These are phyloP conservation scores for Nigrograna mackinnonii DNA, from an alignment of 2,329 filamentous ascomycete species.

Conservation along the genomic window DNA sequence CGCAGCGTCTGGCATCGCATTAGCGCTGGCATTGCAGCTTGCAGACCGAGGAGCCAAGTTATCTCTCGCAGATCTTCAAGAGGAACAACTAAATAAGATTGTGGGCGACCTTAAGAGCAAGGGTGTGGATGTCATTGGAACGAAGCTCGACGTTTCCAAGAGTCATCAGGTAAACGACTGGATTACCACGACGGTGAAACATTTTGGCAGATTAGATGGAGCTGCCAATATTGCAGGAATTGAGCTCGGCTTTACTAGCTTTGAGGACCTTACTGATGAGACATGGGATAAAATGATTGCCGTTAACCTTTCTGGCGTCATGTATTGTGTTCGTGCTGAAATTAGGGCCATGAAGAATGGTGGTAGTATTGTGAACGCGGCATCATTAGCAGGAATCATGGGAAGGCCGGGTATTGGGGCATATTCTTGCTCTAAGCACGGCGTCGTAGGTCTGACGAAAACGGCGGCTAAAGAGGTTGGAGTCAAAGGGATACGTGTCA, in stretches of 20 bases:
- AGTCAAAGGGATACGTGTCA: constrained; percentile 41
- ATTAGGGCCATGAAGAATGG: constrained; percentile 40
- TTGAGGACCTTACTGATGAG: constrained; percentile 29
- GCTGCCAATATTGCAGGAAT: constrained; percentile 48
- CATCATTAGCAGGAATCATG: constrained; percentile 54
- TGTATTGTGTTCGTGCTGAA: constrained; percentile 36
- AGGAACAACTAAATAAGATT: constrained; percentile 14
- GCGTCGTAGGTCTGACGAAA: constrained; percentile 36
- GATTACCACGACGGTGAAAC: constrained; percentile 34
- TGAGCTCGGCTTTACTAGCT: constrained; percentile 33
- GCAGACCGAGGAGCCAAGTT: constrained; percentile 1
- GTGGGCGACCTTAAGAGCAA: constrained; percentile 11
- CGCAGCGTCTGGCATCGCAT: constrained; percentile 10
- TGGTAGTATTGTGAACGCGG: constrained; percentile 44
- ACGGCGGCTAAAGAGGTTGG: constrained; percentile 42
- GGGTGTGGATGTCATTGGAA: constrained; percentile 8
- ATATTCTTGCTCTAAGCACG: constrained; percentile 28
- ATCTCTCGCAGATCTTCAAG: constrained; percentile 5
- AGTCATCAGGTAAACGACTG: constrained; percentile 34
- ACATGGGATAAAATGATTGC: constrained; percentile 36
- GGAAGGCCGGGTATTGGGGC: constrained; percentile 24
- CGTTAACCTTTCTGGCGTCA: constrained; percentile 38
- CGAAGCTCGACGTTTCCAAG: constrained; percentile 36
- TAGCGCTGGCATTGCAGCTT: constrained; percentile 3
- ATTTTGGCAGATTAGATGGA: constrained; percentile 37